Evolutionary conservation across 306 rosid genomes (phyloP), one percentile per base, ranked within the genome.

Genomic region (Luffa aegyptiaca): DNA sequence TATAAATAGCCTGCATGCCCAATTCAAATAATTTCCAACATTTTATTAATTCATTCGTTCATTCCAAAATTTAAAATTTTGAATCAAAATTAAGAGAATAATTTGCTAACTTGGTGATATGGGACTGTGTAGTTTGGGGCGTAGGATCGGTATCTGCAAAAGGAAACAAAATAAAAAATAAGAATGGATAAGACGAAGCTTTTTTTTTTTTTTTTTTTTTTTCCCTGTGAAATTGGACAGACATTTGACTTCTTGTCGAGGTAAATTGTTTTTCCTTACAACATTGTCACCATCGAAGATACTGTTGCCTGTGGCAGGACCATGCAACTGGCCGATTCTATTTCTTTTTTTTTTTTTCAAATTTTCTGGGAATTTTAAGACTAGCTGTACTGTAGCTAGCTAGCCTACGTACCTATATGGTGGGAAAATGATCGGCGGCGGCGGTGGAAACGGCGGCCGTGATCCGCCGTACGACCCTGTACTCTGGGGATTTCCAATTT

Each of bases 131-230:
- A 73, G 33, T 73, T 48, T 31, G 78, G 61, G n/a, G 59, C 44
- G 58, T 73, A 51, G 61, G 78, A 73, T 73, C 56, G 78, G 61
- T 73, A 73, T 73, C 78, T 73, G 78, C 78, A 73, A 73, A 48
- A 31, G 3, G 55, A 49, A 73, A 42, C 1, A 68, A 72, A 49
- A 49, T 0, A 2, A 46, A 46, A 10, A 21, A 71, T 1, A 12
- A 72, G 2, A 46, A 42, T n/a, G 75, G 74, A 66, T 66, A 66
- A 63, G 70, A 36, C n/a, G 11, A 35, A 63, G 20, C 41, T 31
- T 11, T 35, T 33, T 61, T 59, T 58, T 45, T 45, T 45, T 7
- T 52, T 35, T 63, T 33, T 36, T 62, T 33, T 33, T 13, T n/a
- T n/a, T n/a, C 1, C 3, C 3, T 39, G 37, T 20, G 53, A 69